Evolutionary conservation across 2,329 filamentous ascomycete genomes (phyloP), one percentile per base, ranked within the genome.

Genomic region (Scedosporium aurantiacum): DNA sequence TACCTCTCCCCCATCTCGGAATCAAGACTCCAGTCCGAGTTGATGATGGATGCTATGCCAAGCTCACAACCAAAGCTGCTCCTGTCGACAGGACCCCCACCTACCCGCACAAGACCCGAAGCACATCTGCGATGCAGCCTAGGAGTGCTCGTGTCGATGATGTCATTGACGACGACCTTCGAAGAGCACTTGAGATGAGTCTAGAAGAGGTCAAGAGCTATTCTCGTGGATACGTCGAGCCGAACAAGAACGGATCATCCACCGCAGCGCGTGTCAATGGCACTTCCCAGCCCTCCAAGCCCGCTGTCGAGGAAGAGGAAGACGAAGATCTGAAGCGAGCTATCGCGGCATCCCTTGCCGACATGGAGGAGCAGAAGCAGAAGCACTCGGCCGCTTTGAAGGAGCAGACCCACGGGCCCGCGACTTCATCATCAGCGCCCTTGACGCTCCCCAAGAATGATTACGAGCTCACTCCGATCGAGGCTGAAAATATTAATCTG

Each of bases 351-450:
- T 97, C 94, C 4, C 73, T 99, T 63, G 89, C 90, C 25, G 94
- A 99, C 70, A 97, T 97, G 91, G 94, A 99, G 74, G 90, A 97
- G 72, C 93, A 99, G 72, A 97, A 99, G 79, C 88, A 93, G 75
- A 87, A 86, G 67, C 91, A 97, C 71, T 85, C 91, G 1, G 89
- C 88, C 4, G 86, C 85, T 1, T 81, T 97, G 67, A 95, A 94
- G 71, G 85, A 90, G 69, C 90, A 94, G 64, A 83, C 88, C 1
- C 81, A 82, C 0, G 76, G 79, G 1, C 76, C 78, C 27, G 74
- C 77, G 16, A 72, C 77, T 21, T 18, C 43, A 4, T 28, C 41
- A 8, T 73, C 79, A 25, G 76, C 82, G n/a, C 77, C 79, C 5
- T 84, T 82, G 65, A 72, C 79, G 3, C 75, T 89, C 52, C 88